Percentiles rank a stretch among this genome's conserved stretches.
These are phyloP conservation scores for Chalciporus chontae DNA, from an alignment of 768 basidiomycete genomes.

Conservation along the genomic window DNA sequence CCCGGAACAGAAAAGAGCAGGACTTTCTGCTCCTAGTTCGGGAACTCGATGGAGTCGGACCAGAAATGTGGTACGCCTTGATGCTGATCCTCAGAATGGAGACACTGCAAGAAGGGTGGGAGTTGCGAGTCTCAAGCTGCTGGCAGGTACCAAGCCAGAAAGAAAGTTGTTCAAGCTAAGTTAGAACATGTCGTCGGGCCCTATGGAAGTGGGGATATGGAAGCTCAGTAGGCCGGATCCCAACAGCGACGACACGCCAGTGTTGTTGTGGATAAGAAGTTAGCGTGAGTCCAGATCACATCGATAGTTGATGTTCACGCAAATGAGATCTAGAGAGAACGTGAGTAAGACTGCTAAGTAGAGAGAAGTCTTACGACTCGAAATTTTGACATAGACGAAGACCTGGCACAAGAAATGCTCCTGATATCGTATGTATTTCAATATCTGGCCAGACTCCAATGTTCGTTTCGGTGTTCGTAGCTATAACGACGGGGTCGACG, in stretches of 20 bases:
- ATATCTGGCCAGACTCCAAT: too few species aligned
- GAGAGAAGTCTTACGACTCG: too few species aligned
- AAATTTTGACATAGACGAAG: too few species aligned
- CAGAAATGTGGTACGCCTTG: not conserved
- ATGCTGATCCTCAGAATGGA: slow-evolving; percentile 2
- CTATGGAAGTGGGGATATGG: too few species aligned
- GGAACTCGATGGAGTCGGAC: not conserved
- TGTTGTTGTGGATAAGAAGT: too few species aligned
- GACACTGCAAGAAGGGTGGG: not conserved
- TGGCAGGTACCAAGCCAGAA: not conserved
- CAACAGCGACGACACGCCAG: slow-evolving; percentile 46
- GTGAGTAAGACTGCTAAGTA: slow-evolving; percentile 50
- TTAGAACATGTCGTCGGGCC: not conserved
- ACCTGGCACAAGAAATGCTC: too few species aligned
- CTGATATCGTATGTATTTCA: too few species aligned
- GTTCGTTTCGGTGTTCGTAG: too few species aligned
- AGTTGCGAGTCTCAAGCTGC: not conserved
- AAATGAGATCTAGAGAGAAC: slow-evolving; percentile 84
- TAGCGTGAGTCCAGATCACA: too few species aligned
- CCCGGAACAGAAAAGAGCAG: not conserved
- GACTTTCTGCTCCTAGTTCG: slow-evolving; percentile 3
- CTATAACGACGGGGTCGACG: too few species aligned
- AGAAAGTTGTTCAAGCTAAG: slow-evolving; percentile 1
- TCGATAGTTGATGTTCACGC: too few species aligned
- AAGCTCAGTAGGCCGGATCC: too few species aligned